Conservation (phyloP, 1,284 basidiomycete species). For the Rhodotorula mucilaginosa region DNA sequence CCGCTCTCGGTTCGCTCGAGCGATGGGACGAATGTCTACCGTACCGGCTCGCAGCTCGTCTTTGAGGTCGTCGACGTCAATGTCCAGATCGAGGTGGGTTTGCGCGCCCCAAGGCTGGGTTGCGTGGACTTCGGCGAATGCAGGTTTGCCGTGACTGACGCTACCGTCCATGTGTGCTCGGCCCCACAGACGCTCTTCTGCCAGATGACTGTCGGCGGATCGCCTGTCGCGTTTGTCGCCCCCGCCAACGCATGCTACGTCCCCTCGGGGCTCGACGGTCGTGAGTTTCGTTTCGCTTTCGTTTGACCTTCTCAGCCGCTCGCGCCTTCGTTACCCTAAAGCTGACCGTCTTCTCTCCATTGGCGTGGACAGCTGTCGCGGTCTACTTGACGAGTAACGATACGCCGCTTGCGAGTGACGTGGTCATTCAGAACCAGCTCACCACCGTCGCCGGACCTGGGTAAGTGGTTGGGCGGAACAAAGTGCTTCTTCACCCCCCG, state of each 20-base stretch:
- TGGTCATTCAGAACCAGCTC: constrained; percentile 60
- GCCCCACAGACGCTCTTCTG: constrained; percentile 60
- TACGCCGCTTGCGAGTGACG: constrained; percentile 62
- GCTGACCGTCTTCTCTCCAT: neutral
- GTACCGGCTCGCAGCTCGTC: constrained; percentile 60
- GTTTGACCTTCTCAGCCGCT: neutral
- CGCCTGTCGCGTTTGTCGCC: constrained; percentile 59
- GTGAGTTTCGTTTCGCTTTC: constrained; percentile 7
- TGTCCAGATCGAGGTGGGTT: constrained; percentile 11
- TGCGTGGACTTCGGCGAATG: neutral
- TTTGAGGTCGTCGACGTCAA: constrained; percentile 57
- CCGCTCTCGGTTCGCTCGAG: constrained; percentile 64
- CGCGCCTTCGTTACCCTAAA: too few species aligned
- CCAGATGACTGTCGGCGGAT: constrained; percentile 70
- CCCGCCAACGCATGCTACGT: constrained; percentile 63
- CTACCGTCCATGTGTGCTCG: too few species aligned
- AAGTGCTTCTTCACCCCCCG: neutral
- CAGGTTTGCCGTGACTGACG: neutral
- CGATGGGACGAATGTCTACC: constrained; percentile 48
- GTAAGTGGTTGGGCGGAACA: constrained; percentile 1
- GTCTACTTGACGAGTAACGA: constrained; percentile 65
- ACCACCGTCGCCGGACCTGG: constrained; percentile 66
- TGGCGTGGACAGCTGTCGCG: constrained; percentile 56
- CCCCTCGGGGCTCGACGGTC: constrained; percentile 62
- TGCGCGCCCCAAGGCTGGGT: neutral